Base-by-base conservation (phyloP, 164 flowering plant species). In the Paratinospora sagittata region DNA sequence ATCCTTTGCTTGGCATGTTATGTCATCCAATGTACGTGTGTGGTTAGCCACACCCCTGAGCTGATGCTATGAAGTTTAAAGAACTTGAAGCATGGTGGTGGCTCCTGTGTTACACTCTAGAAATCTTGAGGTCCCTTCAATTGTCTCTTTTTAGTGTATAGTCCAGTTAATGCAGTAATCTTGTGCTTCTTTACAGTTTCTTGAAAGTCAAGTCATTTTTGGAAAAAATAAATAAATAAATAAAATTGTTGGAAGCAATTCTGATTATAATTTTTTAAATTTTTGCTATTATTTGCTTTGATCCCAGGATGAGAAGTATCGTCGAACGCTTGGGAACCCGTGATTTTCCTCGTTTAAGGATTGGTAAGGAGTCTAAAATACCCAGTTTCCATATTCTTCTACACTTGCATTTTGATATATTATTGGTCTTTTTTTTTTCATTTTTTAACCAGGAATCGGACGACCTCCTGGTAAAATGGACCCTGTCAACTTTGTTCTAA, bases 381-480 rank as follows among this genome's bases (percentile, higher is more conserved):
- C 27, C 19, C 26, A 11, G 12, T 43, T 67, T 12, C 16, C 55
- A 43, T 65, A 2, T 11, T 33, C 41, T 34, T 3, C 24, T 19
- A 65, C 19, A 37, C 66, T 27, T 27, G 12, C 36, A 4, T 39
- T 41, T 23, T 57, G 37, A 14, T 30, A 8, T 57, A 8, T 65
- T 64, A 39, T 39, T 75, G 52, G 45, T 37, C 43, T 57, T 26
- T 69, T 30, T 30, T n/a, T 30, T 69, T 5, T 63, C 7, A 12
- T 27, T 64, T 45, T 73, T 68, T n/a, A 64, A 8, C 30, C 27
- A 94, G 98, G 98, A 65, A 95, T 95, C 66, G 99, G 97, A 39
- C 79, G 97, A 67, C 97, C 99, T 72, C 94, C 97, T 49, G 99
- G 97, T 49, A 95, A 88, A 78, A 91, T 90, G 94, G 91, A 84